Conservation (phyloP, 2,329 filamentous ascomycete genomes). For the Didymella pomorum region DNA sequence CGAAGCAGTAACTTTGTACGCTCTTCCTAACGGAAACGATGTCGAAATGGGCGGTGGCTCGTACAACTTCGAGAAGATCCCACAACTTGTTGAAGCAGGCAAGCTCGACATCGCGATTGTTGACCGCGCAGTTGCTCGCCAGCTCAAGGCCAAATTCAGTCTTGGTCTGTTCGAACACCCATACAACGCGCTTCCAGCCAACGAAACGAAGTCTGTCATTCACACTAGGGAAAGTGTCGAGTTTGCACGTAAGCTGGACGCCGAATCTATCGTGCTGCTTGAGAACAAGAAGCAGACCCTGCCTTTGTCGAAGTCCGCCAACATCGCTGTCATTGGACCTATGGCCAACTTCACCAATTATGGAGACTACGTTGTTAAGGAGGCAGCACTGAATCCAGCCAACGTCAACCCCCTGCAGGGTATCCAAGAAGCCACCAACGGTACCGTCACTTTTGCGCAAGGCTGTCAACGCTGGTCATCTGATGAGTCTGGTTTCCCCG, state of each 20-base stretch:
- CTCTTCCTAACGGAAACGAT: slow-evolving; percentile 73
- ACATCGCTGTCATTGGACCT: slow-evolving; percentile 75
- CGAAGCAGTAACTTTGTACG: slow-evolving; percentile 68
- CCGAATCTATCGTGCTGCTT: slow-evolving; percentile 74
- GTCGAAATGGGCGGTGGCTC: slow-evolving; percentile 80
- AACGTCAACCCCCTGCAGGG: slow-evolving; percentile 76
- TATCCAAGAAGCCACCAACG: slow-evolving; percentile 66
- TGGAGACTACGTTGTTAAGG: slow-evolving; percentile 76
- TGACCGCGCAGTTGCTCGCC: slow-evolving; percentile 71
- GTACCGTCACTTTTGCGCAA: slow-evolving; percentile 70
- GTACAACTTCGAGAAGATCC: slow-evolving; percentile 72
- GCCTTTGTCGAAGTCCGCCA: slow-evolving; percentile 71
- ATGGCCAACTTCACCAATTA: slow-evolving; percentile 70
- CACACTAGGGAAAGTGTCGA: slow-evolving; percentile 67
- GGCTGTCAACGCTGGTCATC: slow-evolving; percentile 78
- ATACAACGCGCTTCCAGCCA: slow-evolving; percentile 65
- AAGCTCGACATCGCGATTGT: slow-evolving; percentile 67
- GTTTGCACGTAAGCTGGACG: slow-evolving; percentile 70
- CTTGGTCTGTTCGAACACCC: slow-evolving; percentile 76
- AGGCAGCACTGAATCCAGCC: slow-evolving; percentile 62
- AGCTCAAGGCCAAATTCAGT: slow-evolving; percentile 73
- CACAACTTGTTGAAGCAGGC: slow-evolving; percentile 68
- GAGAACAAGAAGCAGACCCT: slow-evolving; percentile 74
- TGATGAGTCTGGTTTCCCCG: slow-evolving; percentile 71
- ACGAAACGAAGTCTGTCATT: slow-evolving; percentile 65